Percentiles rank a stretch among this genome's conserved stretches.
Evolutionary conservation across 2,329 filamentous ascomycete species (phyloP).

Genomic region (Alternaria gansuensis): DNA sequence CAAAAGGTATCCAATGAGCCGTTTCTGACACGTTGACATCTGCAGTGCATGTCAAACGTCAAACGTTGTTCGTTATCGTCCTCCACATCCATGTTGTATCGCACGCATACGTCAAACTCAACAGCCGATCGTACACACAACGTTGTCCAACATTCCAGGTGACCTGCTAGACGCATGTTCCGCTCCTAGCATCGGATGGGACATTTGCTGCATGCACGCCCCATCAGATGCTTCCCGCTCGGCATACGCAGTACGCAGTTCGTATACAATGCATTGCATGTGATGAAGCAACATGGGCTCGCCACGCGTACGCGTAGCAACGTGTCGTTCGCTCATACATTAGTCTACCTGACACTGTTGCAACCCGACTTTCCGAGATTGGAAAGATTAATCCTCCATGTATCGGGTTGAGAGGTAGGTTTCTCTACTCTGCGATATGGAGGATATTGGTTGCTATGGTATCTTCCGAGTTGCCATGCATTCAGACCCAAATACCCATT

Average conservation of each 20-base stretch:
- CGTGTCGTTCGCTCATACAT: conserved; percentile 5
- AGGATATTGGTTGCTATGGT: neutral
- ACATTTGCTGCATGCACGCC: conserved; percentile 18
- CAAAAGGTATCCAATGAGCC: conserved; percentile 5
- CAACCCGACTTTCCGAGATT: neutral
- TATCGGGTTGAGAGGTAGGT: neutral
- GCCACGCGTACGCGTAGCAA: conserved; percentile 8
- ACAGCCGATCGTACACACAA: conserved; percentile 10
- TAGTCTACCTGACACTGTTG: neutral
- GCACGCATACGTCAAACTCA: conserved; percentile 7
- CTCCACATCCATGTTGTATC: neutral
- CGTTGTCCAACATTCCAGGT: conserved; percentile 8
- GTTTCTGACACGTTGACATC: conserved; percentile 21
- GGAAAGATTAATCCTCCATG: neutral
- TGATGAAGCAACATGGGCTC: conserved; percentile 12
- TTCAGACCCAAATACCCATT: neutral
- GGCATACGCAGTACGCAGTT: conserved; percentile 11
- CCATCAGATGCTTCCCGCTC: conserved; percentile 18
- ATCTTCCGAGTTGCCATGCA: neutral
- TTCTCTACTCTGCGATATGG: neutral
- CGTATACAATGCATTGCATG: conserved; percentile 3
- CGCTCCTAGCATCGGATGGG: conserved; percentile 1
- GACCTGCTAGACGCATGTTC: neutral
- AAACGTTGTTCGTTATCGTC: conserved; percentile 18
- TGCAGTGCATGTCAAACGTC: conserved; percentile 13